Percentiles rank a stretch among this genome's conserved stretches.
These are phyloP conservation scores for Kwoniella dendrophila DNA, from an alignment of 768 basidiomycete genomes.

Conservation along the genomic window DNA sequence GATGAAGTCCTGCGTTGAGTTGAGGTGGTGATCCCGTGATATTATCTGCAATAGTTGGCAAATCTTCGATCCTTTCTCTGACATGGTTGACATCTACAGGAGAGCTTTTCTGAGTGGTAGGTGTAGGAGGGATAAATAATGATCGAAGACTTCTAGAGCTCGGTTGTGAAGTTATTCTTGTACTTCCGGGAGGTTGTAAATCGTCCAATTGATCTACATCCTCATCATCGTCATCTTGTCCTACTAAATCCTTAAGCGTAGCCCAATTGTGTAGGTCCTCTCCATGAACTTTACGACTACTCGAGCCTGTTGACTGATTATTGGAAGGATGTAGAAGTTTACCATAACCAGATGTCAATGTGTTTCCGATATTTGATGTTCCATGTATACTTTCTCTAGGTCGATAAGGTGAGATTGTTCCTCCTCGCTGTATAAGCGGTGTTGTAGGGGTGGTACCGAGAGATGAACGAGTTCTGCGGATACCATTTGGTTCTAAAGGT, in stretches of 20 bases:
- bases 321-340: background rate
- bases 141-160: conserved; percentile 16
- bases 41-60: conserved; percentile 8
- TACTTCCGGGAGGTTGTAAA: background rate
- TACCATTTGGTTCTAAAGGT: no score
- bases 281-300: background rate
- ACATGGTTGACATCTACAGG: background rate
- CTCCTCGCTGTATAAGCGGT: background rate
- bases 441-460: conserved; percentile 6
- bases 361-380: no score
- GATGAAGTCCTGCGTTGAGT: background rate
- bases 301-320: background rate
- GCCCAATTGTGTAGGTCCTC: conserved; percentile 28
- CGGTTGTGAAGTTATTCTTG: background rate
- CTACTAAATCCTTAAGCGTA: conserved; percentile 28
- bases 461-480: background rate
- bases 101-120: background rate
- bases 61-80: background rate
- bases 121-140: conserved; percentile 13
- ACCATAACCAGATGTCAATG: no score
- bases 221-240: conserved; percentile 15
- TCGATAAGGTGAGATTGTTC: conserved; percentile 2
- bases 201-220: no score
- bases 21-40: conserved; percentile 14
- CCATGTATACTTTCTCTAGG: background rate